These are phyloP conservation scores for Tillandsia leiboldiana DNA, from an alignment of 176 grass and related monocot genomes.

Conservation along the genomic window DNA sequence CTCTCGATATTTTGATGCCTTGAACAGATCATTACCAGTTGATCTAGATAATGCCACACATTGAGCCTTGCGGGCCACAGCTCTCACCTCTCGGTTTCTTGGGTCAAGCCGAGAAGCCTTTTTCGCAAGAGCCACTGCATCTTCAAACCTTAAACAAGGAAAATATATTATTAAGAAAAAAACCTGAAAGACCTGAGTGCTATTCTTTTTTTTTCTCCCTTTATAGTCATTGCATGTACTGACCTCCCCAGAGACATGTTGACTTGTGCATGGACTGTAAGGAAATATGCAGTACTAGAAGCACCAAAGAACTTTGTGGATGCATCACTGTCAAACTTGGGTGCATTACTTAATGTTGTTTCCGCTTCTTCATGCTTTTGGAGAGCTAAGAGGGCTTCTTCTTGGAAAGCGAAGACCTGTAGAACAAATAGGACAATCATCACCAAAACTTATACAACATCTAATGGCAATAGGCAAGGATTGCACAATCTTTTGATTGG, in stretches of 20 bases:
- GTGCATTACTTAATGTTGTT: not conserved
- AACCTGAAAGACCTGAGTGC: not conserved
- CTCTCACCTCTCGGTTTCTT: conserved; percentile 14
- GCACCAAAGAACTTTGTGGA: conserved; percentile 25
- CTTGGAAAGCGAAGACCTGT: conserved; percentile 12
- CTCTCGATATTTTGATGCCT: conserved; percentile 12
- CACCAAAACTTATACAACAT: not conserved
- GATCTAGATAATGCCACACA: conserved; percentile 9
- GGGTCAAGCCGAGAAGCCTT: conserved; percentile 21
- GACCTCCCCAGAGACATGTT: conserved; percentile 24
- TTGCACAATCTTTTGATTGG: not conserved
- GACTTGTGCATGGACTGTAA: conserved; percentile 13
- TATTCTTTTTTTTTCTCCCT: not conserved
- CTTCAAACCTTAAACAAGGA: conserved; percentile 19
- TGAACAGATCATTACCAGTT: conserved; percentile 25
- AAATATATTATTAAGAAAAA: not conserved
- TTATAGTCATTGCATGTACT: not conserved
- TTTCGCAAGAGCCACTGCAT: conserved; percentile 1
- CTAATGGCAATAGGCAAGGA: not conserved
- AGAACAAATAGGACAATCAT: not conserved
- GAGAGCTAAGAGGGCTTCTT: conserved; percentile 21
- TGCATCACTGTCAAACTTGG: conserved; percentile 15
- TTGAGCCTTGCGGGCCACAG: conserved; percentile 11
- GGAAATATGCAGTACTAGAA: conserved; percentile 12
- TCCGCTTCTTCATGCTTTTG: conserved; percentile 25